Base-by-base conservation (phyloP, 2,329 filamentous ascomycete genomes). In the Hymenoscyphus salicellus region DNA sequence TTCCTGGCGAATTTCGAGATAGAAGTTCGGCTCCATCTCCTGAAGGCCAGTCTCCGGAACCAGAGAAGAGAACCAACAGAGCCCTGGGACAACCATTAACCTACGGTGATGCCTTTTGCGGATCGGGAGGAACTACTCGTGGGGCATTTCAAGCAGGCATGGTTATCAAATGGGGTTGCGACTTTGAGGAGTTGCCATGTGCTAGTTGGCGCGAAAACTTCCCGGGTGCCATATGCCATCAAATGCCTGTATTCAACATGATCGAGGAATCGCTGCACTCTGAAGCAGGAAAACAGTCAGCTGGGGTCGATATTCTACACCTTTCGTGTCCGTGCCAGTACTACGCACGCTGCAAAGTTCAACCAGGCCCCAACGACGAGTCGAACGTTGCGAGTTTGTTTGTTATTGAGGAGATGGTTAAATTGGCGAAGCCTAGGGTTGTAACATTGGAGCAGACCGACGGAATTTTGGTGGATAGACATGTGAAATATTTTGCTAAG, bases 361-460 rank as follows among this genome's bases (percentile, higher is more conserved):
- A 81, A 0, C 69, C 76, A 0, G 83, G 84, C 0, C 78, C 78
- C 6, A 81, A 87, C 26, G 88, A 93, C 56, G 89, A 90, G 0
- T 80, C 77, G 0, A 95, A 96, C 69, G 86, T 85, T 0, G 86
- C 86, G 1, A 82, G 82, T 0, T 72, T 88, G 0, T 85, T 83
- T 66, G 78, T 81, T 0, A 85, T 84, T 60, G 77, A 79, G 0
- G 75, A 82, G 3, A 75, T 93, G 0, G 77, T 94, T 0, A 76
- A 82, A 5, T 82, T 83, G 41, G 75, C 83, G 0, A 83, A 81
- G 0, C 91, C 92, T 0, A 82, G 92, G 0, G 73, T 95, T 0
- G 83, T 91, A 1, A 96, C 91, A 0, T 78, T 96, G 0, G 92
- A 96, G 71, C 89, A 96, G 72, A 93, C 92, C 0, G 87, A 86